Conservation (phyloP, 2,329 filamentous ascomycete species). For the Trichoderma koningii region DNA sequence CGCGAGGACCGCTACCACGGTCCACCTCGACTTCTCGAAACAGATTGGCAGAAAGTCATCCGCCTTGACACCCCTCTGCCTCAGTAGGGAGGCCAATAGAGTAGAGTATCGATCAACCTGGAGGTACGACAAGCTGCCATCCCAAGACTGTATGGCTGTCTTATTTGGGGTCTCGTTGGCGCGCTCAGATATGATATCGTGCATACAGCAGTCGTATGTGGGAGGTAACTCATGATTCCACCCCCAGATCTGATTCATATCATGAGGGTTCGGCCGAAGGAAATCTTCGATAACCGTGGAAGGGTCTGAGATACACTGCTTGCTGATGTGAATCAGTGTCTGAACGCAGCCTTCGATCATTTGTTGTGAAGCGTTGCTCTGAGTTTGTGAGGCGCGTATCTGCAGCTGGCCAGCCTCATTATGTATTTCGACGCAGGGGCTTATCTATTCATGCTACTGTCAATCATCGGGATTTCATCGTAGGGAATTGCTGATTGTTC, state of each 20-base stretch:
- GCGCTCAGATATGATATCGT: slow-evolving; percentile 2
- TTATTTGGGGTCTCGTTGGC: slow-evolving; percentile 11
- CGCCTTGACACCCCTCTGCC: slow-evolving; percentile 5
- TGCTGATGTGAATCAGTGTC: background rate
- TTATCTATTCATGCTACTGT: background rate
- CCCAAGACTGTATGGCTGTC: slow-evolving; percentile 23
- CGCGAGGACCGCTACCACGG: slow-evolving; percentile 37
- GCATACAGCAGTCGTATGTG: slow-evolving; percentile 7
- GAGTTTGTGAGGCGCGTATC: background rate
- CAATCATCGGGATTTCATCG: background rate
- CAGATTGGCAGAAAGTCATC: slow-evolving; percentile 37
- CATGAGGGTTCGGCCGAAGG: background rate
- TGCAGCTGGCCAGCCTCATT: background rate
- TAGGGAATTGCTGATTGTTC: background rate
- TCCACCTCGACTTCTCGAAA: slow-evolving; percentile 40
- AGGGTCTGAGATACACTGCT: background rate
- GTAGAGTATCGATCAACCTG: slow-evolving; percentile 12
- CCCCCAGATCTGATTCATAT: slow-evolving; percentile 24
- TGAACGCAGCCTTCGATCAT: background rate
- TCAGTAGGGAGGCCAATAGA: background rate
- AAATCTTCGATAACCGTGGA: background rate
- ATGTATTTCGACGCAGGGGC: background rate
- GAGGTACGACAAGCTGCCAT: slow-evolving; percentile 23
- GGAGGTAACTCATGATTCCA: slow-evolving; percentile 10
- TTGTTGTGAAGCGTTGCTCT: background rate